These are phyloP conservation scores for Penicillium samsonianum DNA, from an alignment of 495 filamentous ascomycete genomes.

Conservation along the genomic window DNA sequence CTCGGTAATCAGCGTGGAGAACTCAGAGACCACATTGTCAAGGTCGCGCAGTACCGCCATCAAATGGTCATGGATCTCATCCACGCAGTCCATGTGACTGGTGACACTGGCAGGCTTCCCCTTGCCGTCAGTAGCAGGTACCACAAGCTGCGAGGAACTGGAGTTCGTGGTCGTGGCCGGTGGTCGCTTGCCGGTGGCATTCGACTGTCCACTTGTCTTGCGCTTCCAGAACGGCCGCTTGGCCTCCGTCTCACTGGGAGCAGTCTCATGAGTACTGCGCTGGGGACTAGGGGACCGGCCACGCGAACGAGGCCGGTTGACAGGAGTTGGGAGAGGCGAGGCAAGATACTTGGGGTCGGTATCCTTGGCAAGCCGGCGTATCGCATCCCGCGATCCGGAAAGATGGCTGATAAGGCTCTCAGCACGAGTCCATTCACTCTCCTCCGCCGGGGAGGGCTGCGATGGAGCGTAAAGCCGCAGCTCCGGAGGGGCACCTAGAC, in stretches of 20 bases:
- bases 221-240: slow-evolving; percentile 84
- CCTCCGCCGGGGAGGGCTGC: slow-evolving; percentile 53
- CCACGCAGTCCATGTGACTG: slow-evolving; percentile 53
- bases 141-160: slow-evolving; percentile 56
- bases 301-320: slow-evolving; percentile 29
- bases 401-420: slow-evolving; percentile 80
- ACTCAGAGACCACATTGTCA: slow-evolving; percentile 78
- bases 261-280: slow-evolving; percentile 37
- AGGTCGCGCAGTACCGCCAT: slow-evolving; percentile 78
- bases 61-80: slow-evolving; percentile 72
- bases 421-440: slow-evolving; percentile 81
- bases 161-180: slow-evolving; percentile 40
- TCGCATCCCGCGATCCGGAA: slow-evolving; percentile 83
- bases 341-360: slow-evolving; percentile 66
- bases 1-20: slow-evolving; percentile 70
- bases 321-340: slow-evolving; percentile 20
- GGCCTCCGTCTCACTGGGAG: slow-evolving; percentile 30
- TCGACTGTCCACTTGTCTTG: slow-evolving; percentile 59
- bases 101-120: slow-evolving; percentile 41
- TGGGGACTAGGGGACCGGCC: slow-evolving; percentile 46
- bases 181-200: slow-evolving; percentile 31
- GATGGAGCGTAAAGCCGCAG: slow-evolving; percentile 34
- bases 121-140: slow-evolving; percentile 40
- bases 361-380: slow-evolving; percentile 79
- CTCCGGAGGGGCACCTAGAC: slow-evolving; percentile 27